Conservation (phyloP, 305 asterid genomes). For the Solanum hybrid region DNA sequence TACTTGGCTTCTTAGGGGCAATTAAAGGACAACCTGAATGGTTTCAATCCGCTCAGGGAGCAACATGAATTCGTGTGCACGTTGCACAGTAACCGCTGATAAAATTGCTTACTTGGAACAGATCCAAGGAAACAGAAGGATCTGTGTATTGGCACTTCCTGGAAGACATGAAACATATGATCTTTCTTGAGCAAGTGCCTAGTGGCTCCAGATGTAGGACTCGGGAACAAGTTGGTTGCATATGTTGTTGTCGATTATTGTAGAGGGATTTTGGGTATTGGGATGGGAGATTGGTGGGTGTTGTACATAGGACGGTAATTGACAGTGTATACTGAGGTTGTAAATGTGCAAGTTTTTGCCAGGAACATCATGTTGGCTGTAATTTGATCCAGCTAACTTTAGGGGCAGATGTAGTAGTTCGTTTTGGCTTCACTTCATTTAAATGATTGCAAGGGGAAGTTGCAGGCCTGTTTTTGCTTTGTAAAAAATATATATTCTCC, state of each 20-base stretch:
- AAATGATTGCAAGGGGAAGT: constrained; percentile 9
- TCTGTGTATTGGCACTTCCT: background rate
- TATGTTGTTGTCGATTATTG: constrained; percentile 1
- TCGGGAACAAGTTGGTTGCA: background rate
- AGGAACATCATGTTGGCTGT: constrained; percentile 7
- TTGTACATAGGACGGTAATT: constrained; percentile 4
- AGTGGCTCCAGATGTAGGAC: constrained; percentile 11
- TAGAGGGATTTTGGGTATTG: constrained; percentile 4
- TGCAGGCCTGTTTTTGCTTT: background rate
- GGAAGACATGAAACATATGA: background rate
- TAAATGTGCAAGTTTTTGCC: constrained; percentile 7
- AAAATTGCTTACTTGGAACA: background rate
- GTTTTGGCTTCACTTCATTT: constrained; percentile 7
- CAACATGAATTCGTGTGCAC: background rate
- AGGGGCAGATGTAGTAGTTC: constrained; percentile 2
- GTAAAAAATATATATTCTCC: background rate
- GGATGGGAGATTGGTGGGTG: constrained; percentile 11
- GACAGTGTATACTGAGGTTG: constrained; percentile 16
- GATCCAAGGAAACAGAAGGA: constrained; percentile 2
- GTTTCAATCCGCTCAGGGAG: background rate
- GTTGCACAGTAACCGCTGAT: background rate
- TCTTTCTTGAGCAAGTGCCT: background rate
- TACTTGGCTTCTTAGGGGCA: constrained; percentile 4
- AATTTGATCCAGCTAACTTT: constrained; percentile 1
- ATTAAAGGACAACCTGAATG: background rate